Conservation (phyloP, 257 asterid species). For the Fraxinus americana region DNA sequence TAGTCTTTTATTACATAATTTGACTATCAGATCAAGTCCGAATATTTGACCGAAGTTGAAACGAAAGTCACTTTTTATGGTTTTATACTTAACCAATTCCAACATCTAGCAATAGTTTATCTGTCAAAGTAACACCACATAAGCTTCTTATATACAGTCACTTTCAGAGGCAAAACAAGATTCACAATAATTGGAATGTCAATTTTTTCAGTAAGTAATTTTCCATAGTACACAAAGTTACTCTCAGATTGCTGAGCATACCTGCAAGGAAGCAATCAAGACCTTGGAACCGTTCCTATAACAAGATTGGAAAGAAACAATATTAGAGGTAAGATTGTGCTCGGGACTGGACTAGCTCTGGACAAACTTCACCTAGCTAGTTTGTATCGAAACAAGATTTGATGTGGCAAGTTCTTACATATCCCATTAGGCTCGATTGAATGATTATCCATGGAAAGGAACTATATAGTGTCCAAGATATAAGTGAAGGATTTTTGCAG, state of each 20-base stretch:
- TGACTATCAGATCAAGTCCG: no score
- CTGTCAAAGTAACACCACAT: no score
- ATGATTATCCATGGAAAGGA: not conserved
- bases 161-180: not conserved
- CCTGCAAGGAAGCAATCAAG: constrained; percentile 99
- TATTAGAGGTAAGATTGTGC: not conserved
- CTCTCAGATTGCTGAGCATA: constrained; percentile 25
- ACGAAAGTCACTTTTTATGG: no score
- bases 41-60: no score
- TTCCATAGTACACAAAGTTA: not conserved
- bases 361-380: not conserved
- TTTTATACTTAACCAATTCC: no score
- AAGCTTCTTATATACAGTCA: not conserved
- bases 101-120: not conserved
- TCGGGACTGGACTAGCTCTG: not conserved
- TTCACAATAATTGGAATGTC: not conserved
- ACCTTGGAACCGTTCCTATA: constrained; percentile 86
- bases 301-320: constrained; percentile 14
- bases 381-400: not conserved
- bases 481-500: not conserved
- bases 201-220: no score
- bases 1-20: no score
- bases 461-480: not conserved
- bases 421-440: not conserved
- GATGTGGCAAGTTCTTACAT: not conserved